Evolutionary conservation across 169 alveolate genomes (phyloP).

Genomic region (Babesia microti): DNA sequence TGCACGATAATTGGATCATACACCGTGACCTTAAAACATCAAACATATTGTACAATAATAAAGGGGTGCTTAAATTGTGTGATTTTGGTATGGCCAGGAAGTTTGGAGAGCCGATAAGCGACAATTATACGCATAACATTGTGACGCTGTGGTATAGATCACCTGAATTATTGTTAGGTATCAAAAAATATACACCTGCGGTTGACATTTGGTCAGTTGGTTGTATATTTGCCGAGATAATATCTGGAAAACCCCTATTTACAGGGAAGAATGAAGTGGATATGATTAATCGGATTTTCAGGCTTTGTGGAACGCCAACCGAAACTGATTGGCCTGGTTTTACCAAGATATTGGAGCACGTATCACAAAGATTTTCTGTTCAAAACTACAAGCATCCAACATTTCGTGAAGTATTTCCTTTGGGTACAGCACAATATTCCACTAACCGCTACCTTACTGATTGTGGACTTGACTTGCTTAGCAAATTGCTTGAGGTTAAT

Average conservation of each 20-base stretch:
- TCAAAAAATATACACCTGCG: slow-evolving; percentile 82
- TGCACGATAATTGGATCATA: slow-evolving; percentile 77
- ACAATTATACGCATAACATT: slow-evolving; percentile 85
- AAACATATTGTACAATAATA: slow-evolving; percentile 71
- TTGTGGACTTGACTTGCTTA: slow-evolving; percentile 82
- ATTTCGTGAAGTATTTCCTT: no score
- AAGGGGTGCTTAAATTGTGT: slow-evolving; percentile 66
- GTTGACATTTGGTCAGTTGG: slow-evolving; percentile 96
- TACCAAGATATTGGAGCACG: slow-evolving; percentile 41
- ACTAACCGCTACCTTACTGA: slow-evolving; percentile 70
- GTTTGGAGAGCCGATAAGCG: slow-evolving; percentile 69
- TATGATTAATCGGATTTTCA: slow-evolving; percentile 75
- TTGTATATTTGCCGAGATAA: slow-evolving; percentile 83
- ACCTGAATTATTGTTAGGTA: slow-evolving; percentile 93
- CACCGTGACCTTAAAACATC: slow-evolving; percentile 82
- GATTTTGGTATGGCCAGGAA: slow-evolving; percentile 87
- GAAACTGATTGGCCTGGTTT: slow-evolving; percentile 53
- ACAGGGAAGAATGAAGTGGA: slow-evolving; percentile 75
- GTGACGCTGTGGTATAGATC: slow-evolving; percentile 96
- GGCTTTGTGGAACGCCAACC: slow-evolving; percentile 82
- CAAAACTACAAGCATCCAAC: no score
- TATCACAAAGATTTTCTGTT: slow-evolving; percentile 41
- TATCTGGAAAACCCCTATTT: slow-evolving; percentile 74
- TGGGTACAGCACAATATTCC: no score
- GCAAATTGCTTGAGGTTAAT: slow-evolving; percentile 79